phyloP scores from a whole-genome alignment of 192 early-diverging fungal genomes.

The Coemansia umbellata region DNA sequence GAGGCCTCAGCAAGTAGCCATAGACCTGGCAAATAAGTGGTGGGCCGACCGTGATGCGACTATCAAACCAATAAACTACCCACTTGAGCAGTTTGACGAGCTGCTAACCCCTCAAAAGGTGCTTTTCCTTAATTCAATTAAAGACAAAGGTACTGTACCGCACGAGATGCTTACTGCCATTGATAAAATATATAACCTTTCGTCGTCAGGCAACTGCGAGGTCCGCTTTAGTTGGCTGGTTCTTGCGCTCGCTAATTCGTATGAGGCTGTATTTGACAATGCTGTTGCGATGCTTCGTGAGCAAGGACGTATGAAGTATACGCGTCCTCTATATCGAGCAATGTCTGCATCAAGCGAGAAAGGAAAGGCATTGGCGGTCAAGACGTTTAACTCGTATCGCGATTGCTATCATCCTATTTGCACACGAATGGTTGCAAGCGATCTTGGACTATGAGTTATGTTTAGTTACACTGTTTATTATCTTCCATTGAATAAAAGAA shows the following conservation, averaged over 20 bases:
- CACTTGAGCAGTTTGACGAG: slow-evolving; percentile 32
- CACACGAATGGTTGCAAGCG: slow-evolving; percentile 71
- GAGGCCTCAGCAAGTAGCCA: slow-evolving; percentile 73
- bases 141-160: slow-evolving; percentile 67
- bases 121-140: slow-evolving; percentile 77
- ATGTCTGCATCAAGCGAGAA: slow-evolving; percentile 55
- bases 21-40: slow-evolving; percentile 70
- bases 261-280: slow-evolving; percentile 68
- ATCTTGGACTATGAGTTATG: too few species aligned
- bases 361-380: slow-evolving; percentile 61
- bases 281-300: slow-evolving; percentile 76
- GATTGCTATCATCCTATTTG: slow-evolving; percentile 88
- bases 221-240: slow-evolving; percentile 84
- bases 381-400: slow-evolving; percentile 65
- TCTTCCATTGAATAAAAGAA: too few species aligned
- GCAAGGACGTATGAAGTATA: slow-evolving; percentile 94
- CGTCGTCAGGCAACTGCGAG: slow-evolving; percentile 75
- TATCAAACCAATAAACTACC: background rate
- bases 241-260: slow-evolving; percentile 69
- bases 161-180: slow-evolving; percentile 60
- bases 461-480: too few species aligned
- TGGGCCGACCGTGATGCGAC: slow-evolving; percentile 51
- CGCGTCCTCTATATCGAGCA: slow-evolving; percentile 77
- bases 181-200: slow-evolving; percentile 37
- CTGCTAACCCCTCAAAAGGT: slow-evolving; percentile 75